Conservation (phyloP, 2,329 filamentous ascomycete genomes). For the Pyrenochaeta sp. region DNA sequence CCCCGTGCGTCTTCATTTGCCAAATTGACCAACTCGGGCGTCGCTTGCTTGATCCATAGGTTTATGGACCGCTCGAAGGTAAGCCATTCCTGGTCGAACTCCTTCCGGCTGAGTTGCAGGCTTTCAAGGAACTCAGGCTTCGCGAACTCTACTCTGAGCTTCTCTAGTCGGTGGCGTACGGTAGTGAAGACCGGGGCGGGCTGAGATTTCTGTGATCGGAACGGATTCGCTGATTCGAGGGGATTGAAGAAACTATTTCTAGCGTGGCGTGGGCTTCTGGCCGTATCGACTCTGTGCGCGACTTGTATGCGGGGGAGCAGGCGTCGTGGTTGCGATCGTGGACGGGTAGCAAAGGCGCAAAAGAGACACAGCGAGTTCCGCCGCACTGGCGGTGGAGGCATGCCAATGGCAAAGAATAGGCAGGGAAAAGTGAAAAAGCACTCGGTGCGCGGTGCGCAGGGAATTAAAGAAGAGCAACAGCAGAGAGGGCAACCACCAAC, state of each 20-base stretch:
- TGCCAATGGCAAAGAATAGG: slow-evolving; percentile 19
- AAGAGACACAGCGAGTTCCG: slow-evolving; percentile 51
- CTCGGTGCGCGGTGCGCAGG: neutral
- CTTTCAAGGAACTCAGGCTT: slow-evolving; percentile 33
- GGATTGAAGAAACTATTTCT: neutral
- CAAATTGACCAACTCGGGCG: slow-evolving; percentile 26
- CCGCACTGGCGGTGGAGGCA: slow-evolving; percentile 38
- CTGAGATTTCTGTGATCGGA: neutral
- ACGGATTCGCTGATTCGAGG: neutral
- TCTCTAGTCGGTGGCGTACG: slow-evolving; percentile 21
- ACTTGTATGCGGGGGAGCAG: slow-evolving; percentile 39
- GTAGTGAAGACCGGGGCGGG: slow-evolving; percentile 1
- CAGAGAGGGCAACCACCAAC: slow-evolving; percentile 9
- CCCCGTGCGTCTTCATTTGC: slow-evolving; percentile 18
- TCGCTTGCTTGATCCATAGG: slow-evolving; percentile 29
- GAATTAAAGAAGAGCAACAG: neutral
- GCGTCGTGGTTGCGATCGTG: slow-evolving; percentile 26
- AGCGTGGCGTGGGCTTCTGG: neutral
- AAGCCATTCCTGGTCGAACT: slow-evolving; percentile 40
- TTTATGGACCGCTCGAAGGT: slow-evolving; percentile 32
- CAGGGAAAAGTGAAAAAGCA: neutral
- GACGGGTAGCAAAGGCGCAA: slow-evolving; percentile 48
- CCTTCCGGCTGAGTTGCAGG: slow-evolving; percentile 31
- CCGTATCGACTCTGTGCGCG: slow-evolving; percentile 17
- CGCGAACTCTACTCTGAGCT: slow-evolving; percentile 22